Percentiles rank a stretch among this genome's conserved stretches.
phyloP scores from a whole-genome alignment of 805 yeast genomes.

The Metschnikowia aberdeeniae region DNA sequence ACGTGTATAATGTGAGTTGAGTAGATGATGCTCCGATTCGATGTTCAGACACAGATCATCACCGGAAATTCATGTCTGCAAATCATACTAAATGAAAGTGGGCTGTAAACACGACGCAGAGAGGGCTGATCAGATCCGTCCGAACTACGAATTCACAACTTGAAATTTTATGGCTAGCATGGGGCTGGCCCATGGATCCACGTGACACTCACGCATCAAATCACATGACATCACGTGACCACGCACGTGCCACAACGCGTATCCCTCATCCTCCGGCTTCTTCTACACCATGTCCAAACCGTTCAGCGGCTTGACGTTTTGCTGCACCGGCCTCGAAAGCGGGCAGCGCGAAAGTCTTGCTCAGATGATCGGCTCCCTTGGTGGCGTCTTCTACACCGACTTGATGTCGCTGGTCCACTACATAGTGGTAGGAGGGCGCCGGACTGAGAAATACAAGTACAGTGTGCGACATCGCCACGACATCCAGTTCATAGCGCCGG shows the following conservation, averaged over 20 bases:
- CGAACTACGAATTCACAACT: no score
- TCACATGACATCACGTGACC: no score
- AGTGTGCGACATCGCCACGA: constrained; percentile 52
- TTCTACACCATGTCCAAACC: constrained; percentile 27
- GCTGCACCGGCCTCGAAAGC: constrained; percentile 51
- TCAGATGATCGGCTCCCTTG: constrained; percentile 48
- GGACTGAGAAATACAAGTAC: constrained; percentile 53
- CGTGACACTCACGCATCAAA: no score
- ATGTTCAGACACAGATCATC: no score
- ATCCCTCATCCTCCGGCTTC: neutral
- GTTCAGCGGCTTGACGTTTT: constrained; percentile 47
- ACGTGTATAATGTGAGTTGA: no score
- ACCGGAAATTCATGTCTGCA: no score
- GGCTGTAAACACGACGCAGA: no score
- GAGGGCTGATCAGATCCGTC: no score
- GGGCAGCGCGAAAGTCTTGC: constrained; percentile 41
- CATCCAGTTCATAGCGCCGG: constrained; percentile 50
- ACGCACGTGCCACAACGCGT: neutral
- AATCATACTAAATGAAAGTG: no score
- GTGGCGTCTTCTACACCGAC: constrained; percentile 55
- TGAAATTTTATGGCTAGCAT: no score
- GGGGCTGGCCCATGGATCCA: no score
- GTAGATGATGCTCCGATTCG: no score
- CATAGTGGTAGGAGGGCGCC: constrained; percentile 54
- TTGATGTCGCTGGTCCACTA: constrained; percentile 58